Evolutionary conservation across 208 protist genomes (phyloP).

Genomic region (Leishmania turanica): DNA sequence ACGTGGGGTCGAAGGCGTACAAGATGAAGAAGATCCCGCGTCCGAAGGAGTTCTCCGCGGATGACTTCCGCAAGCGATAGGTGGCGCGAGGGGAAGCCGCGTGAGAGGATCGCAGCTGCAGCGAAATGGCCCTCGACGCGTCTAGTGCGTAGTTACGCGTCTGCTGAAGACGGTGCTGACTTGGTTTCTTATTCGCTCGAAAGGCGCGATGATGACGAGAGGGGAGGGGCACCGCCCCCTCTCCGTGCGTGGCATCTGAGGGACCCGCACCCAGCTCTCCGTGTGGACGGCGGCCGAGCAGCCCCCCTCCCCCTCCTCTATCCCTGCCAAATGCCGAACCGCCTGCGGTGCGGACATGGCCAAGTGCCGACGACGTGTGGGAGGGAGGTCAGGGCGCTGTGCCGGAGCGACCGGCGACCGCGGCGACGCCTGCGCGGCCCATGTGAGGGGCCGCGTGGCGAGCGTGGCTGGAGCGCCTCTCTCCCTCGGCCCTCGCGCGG

Average conservation of each 20-base stretch:
- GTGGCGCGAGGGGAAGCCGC: background rate
- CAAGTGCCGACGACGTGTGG: no score
- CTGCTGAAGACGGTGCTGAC: background rate
- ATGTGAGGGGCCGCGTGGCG: no score
- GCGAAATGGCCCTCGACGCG: background rate
- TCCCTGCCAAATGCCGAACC: background rate
- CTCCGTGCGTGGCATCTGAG: background rate
- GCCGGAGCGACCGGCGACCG: no score
- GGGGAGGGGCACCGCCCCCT: background rate
- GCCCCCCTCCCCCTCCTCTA: no score
- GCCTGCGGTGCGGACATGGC: no score
- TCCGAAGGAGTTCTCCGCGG: conserved; percentile 80
- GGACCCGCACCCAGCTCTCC: background rate
- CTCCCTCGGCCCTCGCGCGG: no score
- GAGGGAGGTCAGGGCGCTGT: no score
- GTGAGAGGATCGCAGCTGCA: background rate
- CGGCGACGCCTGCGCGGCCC: no score
- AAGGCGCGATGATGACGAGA: background rate
- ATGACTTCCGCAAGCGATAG: conserved; percentile 81
- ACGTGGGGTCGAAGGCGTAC: conserved; percentile 89
- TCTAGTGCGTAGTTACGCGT: background rate
- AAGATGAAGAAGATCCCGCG: conserved; percentile 85
- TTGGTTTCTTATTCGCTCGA: background rate
- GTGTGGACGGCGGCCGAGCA: background rate
- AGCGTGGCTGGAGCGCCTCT: no score